Conservation (phyloP, 768 basidiomycete genomes). For the Mycena haematopus region DNA sequence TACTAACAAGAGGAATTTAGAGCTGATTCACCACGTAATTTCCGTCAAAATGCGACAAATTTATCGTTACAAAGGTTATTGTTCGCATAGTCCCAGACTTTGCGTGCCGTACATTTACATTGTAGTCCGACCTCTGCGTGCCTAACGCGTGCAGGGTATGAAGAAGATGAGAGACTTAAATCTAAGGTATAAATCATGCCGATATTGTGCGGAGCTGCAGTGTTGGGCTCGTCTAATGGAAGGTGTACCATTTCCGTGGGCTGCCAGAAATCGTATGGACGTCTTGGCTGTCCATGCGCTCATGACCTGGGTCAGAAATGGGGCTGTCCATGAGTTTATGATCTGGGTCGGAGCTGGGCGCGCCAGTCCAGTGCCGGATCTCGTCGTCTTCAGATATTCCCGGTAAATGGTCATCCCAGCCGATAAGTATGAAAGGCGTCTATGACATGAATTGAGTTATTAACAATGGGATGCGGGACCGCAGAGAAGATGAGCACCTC, state of each 20-base stretch:
- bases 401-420: neutral
- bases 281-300: neutral
- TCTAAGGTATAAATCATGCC: neutral
- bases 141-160: neutral
- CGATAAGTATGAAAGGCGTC: neutral
- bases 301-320: neutral
- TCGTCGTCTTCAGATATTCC: conserved; percentile 12
- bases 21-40: too few relatives aligned
- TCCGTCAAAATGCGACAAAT: too few relatives aligned
- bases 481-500: neutral
- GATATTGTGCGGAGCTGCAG: neutral
- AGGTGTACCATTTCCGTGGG: conserved; percentile 9
- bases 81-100: neutral
- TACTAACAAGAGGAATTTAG: too few relatives aligned
- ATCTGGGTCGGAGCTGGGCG: neutral
- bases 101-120: neutral
- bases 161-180: neutral
- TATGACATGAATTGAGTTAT: neutral
- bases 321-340: neutral
- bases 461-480: neutral
- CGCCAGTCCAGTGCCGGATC: neutral
- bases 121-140: neutral
- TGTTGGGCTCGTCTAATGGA: neutral
- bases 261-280: neutral
- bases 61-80: too few relatives aligned